These are phyloP conservation scores for Hortaea werneckii DNA, from an alignment of 2,329 filamentous ascomycete genomes.

Conservation along the genomic window DNA sequence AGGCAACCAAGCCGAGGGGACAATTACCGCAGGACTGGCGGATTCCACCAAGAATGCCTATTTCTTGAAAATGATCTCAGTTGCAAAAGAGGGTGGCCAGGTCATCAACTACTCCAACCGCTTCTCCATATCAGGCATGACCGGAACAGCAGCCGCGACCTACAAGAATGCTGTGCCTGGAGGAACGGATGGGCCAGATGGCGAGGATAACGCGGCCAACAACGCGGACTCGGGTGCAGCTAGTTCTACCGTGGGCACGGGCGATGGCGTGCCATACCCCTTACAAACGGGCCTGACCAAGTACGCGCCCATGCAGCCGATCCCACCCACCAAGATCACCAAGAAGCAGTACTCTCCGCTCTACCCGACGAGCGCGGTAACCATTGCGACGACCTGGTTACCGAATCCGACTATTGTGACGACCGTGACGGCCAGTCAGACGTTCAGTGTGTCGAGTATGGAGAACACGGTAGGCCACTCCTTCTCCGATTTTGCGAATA, in stretches of 20 bases:
- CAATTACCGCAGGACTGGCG: slow-evolving; percentile 11
- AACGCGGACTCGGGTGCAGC: slow-evolving; percentile 3
- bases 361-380: slow-evolving; percentile 46
- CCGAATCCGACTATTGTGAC: slow-evolving; percentile 35
- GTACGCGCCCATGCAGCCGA: slow-evolving; percentile 52
- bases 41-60: slow-evolving; percentile 42
- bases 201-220: slow-evolving; percentile 22
- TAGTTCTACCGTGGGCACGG: slow-evolving; percentile 9
- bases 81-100: slow-evolving; percentile 43
- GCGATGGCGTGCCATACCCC: slow-evolving; percentile 38
- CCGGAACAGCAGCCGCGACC: slow-evolving; percentile 43
- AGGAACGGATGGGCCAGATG: slow-evolving; percentile 30
- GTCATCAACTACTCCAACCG: slow-evolving; percentile 51
- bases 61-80: slow-evolving; percentile 51
- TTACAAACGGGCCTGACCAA: slow-evolving; percentile 47
- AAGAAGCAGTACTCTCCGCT: slow-evolving; percentile 39
- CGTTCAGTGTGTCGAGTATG: slow-evolving; percentile 40
- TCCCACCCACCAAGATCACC: slow-evolving; percentile 50
- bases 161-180: slow-evolving; percentile 28
- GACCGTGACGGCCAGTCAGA: slow-evolving; percentile 43
- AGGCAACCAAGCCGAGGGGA: slow-evolving; percentile 6
- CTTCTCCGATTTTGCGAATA: slow-evolving; percentile 7
- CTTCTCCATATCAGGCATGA: slow-evolving; percentile 57
- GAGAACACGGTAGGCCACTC: slow-evolving; percentile 47
- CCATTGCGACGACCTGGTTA: slow-evolving; percentile 42